Conservation (phyloP, 2,329 filamentous ascomycete genomes). For the Xylariaceae sp. region DNA sequence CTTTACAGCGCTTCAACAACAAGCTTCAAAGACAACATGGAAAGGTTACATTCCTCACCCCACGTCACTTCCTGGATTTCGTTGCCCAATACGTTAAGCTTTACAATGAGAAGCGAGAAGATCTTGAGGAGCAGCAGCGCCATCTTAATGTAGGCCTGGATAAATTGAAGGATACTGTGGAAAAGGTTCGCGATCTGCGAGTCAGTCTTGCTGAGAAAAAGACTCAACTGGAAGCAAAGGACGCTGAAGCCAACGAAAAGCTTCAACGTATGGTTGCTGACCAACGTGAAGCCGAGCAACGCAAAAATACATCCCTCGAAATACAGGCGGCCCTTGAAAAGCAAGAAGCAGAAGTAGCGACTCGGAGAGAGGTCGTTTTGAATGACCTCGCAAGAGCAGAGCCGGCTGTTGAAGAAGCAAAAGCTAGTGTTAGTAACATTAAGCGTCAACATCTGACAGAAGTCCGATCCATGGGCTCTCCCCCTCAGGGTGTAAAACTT, state of each 20-base stretch:
- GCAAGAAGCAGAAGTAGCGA: slow-evolving; percentile 83
- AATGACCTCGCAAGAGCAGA: slow-evolving; percentile 86
- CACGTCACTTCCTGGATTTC: slow-evolving; percentile 95
- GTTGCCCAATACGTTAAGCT: slow-evolving; percentile 96
- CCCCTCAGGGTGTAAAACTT: slow-evolving; percentile 83
- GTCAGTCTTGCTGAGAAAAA: slow-evolving; percentile 93
- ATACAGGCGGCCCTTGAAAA: slow-evolving; percentile 82
- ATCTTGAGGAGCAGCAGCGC: slow-evolving; percentile 95
- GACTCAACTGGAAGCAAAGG: slow-evolving; percentile 85
- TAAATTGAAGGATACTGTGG: slow-evolving; percentile 92
- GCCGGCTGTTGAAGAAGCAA: slow-evolving; percentile 86
- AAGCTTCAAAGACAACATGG: slow-evolving; percentile 89
- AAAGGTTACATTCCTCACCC: slow-evolving; percentile 87
- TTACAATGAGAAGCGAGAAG: slow-evolving; percentile 97
- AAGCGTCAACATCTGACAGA: slow-evolving; percentile 96
- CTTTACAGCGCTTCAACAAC: slow-evolving; percentile 81
- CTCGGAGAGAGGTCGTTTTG: slow-evolving; percentile 77
- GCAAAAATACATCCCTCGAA: slow-evolving; percentile 81
- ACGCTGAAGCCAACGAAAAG: slow-evolving; percentile 94
- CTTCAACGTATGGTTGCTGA: slow-evolving; percentile 95
- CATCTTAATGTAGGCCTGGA: slow-evolving; percentile 98
- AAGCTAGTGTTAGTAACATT: slow-evolving; percentile 97
- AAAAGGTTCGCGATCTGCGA: slow-evolving; percentile 91
- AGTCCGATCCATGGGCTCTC: slow-evolving; percentile 94
- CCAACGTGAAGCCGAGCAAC: slow-evolving; percentile 88